phyloP scores from a whole-genome alignment of 2,329 filamentous ascomycete genomes.

The Exophiala lecanii-corni region DNA sequence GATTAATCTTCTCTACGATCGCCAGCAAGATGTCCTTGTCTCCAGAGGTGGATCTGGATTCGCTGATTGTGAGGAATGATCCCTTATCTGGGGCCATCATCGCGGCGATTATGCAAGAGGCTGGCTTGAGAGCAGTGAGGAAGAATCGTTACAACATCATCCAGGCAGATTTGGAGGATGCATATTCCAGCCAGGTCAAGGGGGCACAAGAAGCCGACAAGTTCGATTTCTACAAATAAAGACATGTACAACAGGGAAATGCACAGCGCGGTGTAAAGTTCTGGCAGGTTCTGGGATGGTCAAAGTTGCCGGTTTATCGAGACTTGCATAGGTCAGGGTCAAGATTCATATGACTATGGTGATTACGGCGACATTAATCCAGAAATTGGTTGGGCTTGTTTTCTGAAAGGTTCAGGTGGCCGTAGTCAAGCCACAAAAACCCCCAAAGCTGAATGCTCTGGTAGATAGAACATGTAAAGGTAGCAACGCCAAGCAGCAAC shows the following conservation, averaged over 20 bases:
- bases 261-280: not conserved
- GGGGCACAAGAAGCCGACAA: constrained; percentile 64
- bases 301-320: no score
- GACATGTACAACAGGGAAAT: constrained; percentile 3
- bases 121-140: constrained; percentile 83
- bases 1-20: constrained; percentile 96
- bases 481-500: no score
- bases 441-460: no score
- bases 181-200: constrained; percentile 96
- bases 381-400: no score
- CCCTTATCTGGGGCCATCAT: constrained; percentile 93
- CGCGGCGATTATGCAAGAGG: constrained; percentile 98
- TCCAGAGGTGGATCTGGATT: constrained; percentile 94
- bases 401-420: no score
- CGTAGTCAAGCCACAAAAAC: no score
- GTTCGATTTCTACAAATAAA: constrained; percentile 71
- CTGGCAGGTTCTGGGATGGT: no score
- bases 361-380: no score
- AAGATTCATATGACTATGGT: no score
- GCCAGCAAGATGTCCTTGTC: constrained; percentile 95
- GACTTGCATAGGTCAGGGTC: no score
- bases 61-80: constrained; percentile 92
- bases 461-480: no score
- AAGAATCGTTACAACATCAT: constrained; percentile 99
- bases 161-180: constrained; percentile 91